phyloP scores from a whole-genome alignment of 768 basidiomycete species.

The Lyophyllum shimeji region DNA sequence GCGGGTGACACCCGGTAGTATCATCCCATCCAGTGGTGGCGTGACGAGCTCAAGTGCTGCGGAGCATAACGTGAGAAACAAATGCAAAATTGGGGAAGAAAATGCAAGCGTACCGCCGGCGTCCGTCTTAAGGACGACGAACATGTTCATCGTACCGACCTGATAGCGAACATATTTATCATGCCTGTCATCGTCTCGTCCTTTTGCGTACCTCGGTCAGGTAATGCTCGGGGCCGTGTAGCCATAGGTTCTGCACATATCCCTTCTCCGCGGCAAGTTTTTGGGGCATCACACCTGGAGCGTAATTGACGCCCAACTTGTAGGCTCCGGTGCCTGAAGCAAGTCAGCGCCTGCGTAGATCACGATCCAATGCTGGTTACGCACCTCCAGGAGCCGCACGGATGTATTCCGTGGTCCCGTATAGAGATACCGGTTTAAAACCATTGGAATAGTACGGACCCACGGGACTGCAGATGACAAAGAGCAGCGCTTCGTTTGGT shows the following conservation, averaged over 20 bases:
- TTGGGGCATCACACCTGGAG: constrained; percentile 85
- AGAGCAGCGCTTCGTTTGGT: constrained; percentile 79
- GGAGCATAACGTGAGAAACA: constrained; percentile 20
- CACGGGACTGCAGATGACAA: constrained; percentile 80
- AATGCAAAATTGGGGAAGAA: constrained; percentile 1
- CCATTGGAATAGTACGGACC: constrained; percentile 86
- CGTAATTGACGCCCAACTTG: constrained; percentile 89
- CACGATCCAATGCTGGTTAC: neutral
- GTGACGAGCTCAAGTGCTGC: constrained; percentile 82
- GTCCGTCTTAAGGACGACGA: constrained; percentile 71
- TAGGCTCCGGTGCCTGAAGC: constrained; percentile 74
- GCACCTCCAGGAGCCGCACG: constrained; percentile 86
- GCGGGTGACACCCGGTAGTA: constrained; percentile 91
- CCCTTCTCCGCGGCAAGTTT: constrained; percentile 71
- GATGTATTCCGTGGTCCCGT: constrained; percentile 81
- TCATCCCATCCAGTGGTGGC: constrained; percentile 87
- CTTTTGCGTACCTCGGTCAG: constrained; percentile 45
- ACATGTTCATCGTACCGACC: constrained; percentile 94
- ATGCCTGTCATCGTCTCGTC: constrained; percentile 6
- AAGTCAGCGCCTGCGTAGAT: neutral
- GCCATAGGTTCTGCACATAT: constrained; percentile 89
- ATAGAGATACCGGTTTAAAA: constrained; percentile 89
- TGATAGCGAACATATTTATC: constrained; percentile 37
- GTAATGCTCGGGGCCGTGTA: constrained; percentile 68
- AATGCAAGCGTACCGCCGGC: constrained; percentile 50